Conservation (phyloP, 352 stramenopile species). For the Phytophthora fragariae region DNA sequence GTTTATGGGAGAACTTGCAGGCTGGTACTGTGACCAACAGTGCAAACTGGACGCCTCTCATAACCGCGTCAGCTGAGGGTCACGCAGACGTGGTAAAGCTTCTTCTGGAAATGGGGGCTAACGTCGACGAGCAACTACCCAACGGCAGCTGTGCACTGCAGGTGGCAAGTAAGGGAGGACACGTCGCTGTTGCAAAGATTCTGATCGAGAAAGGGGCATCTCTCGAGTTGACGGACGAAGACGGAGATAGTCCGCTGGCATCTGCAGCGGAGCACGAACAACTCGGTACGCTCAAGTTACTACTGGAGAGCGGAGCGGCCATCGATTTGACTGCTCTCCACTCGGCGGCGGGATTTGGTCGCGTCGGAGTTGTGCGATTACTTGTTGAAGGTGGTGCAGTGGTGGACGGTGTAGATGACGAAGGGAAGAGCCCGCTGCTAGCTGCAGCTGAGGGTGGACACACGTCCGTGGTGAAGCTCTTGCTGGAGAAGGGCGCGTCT, state of each 20-base stretch:
- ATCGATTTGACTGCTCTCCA: neutral
- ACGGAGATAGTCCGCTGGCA: slow-evolving; percentile 1
- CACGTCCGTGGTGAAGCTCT: neutral
- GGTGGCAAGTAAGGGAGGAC: neutral
- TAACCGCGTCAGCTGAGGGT: neutral
- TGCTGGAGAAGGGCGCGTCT: neutral
- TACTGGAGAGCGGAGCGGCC: neutral
- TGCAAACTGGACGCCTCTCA: slow-evolving; percentile 4
- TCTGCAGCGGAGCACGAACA: neutral
- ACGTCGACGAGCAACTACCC: neutral
- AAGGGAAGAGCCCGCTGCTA: neutral
- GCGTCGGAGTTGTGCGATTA: neutral
- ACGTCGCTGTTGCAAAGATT: neutral
- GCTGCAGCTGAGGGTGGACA: neutral
- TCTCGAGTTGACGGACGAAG: neutral
- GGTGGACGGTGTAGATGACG: neutral
- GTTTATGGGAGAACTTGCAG: neutral
- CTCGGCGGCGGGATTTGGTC: neutral
- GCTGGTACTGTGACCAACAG: neutral
- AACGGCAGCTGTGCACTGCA: slow-evolving; percentile 1
- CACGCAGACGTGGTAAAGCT: neutral
- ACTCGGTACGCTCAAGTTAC: neutral
- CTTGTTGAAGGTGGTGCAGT: neutral
- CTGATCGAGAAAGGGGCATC: slow-evolving; percentile 1
- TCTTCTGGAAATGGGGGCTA: neutral